A percentile compares a stretch with the other conserved stretches of the same genome.
These are phyloP conservation scores for Pythium sp. DNA, from an alignment of 352 stramenopile genomes.

Conservation along the genomic window DNA sequence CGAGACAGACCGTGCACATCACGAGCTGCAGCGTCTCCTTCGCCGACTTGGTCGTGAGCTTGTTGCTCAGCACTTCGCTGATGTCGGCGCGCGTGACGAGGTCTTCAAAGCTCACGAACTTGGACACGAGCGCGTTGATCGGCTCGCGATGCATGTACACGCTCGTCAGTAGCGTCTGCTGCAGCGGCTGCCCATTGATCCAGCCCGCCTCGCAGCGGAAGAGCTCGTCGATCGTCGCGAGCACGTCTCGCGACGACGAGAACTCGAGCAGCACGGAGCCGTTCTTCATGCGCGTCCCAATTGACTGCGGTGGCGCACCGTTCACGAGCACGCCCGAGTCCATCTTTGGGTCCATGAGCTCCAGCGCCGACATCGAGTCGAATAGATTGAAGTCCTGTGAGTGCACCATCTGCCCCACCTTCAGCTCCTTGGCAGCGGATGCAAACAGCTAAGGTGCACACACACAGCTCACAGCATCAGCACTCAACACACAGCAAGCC, in stretches of 20 bases:
- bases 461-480: not conserved
- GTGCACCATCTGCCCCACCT: constrained; percentile 77
- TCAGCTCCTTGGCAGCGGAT: constrained; percentile 67
- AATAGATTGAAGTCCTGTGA: constrained; percentile 87
- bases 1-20: constrained; percentile 64
- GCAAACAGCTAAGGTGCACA: constrained; percentile 13
- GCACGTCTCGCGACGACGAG: constrained; percentile 54
- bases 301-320: constrained; percentile 48
- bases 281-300: constrained; percentile 46
- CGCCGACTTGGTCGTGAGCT: constrained; percentile 26
- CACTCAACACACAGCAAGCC: not conserved
- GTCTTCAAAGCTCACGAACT: constrained; percentile 20
- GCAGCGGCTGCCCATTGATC: constrained; percentile 80
- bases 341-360: constrained; percentile 95
- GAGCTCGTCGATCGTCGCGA: constrained; percentile 75
- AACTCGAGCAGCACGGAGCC: constrained; percentile 54
- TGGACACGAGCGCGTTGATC: constrained; percentile 64
- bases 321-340: constrained; percentile 88
- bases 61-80: constrained; percentile 26
- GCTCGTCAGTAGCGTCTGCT: constrained; percentile 88
- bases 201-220: constrained; percentile 78
- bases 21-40: constrained; percentile 66
- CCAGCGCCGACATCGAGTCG: constrained; percentile 93
- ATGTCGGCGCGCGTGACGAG: constrained; percentile 25
- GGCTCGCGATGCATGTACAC: constrained; percentile 85